Base-by-base conservation (phyloP, 352 stramenopile genomes). In the Discostella stelligera region DNA sequence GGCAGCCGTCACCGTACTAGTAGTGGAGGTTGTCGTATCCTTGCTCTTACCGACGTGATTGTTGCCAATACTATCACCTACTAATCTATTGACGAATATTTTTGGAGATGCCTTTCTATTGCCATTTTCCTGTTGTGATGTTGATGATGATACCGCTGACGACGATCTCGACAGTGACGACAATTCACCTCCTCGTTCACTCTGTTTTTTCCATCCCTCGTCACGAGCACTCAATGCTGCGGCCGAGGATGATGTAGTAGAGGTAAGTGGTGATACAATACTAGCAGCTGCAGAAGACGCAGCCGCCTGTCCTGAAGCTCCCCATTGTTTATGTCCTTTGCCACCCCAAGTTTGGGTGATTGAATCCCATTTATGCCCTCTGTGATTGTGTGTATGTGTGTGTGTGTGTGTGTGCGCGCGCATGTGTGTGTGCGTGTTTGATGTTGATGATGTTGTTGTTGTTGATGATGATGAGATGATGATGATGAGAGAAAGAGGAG, bases 291-390 rank as follows among this genome's bases (percentile, higher is more conserved):
- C 37, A 44, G 37, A 44, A 44, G 37, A 14, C 0, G 53, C 49
- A 18, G 81, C 66, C 11, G 63, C 76, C 79, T 90, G 83, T 58
- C 82, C 76, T 0, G 84, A 87, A 14, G 60, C 82, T 21, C 88
- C 89, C 55, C 89, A 88, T 82, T 91, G 84, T 64, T 90, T 91
- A 71, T 94, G 86, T 0, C 88, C 88, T 56, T 93, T 91, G 16
- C 89, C 89, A 53, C 81, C 85, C 86, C 88, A 93, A 68, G 84
- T 54, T 66, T 93, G 85, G 3, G 71, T 80, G 52, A 71, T 71
- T 2, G 76, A 65, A 80, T 94, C 83, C 88, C 88, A 94, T 74
- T 88, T 88, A 72, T 93, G 86, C 10, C 82, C 80, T 71, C 67
- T 44, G 2, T 44, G 37, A 44, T 44, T 44, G 37, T 14, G 37